Conservation (phyloP, 176 grass and related monocot genomes). For the Cocos nucifera region DNA sequence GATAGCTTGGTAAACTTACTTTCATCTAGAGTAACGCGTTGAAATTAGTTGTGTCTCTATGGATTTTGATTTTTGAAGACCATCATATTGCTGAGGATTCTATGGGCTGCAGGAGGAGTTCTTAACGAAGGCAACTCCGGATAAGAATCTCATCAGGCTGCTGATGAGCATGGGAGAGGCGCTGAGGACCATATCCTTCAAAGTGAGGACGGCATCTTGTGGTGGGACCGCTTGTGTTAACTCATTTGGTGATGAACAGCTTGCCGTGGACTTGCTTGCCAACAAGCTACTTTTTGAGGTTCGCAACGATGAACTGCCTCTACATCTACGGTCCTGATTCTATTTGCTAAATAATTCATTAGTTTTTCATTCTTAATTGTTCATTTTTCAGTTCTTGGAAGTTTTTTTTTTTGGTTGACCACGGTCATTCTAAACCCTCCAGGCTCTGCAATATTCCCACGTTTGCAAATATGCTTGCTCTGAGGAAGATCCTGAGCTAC, state of each 20-base stretch:
- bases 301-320: not conserved
- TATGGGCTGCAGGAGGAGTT: slow-evolving; percentile 56
- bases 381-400: too few relatives aligned
- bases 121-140: slow-evolving; percentile 70
- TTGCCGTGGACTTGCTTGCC: slow-evolving; percentile 87
- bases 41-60: too few relatives aligned
- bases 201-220: slow-evolving; percentile 85
- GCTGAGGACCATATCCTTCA: slow-evolving; percentile 89
- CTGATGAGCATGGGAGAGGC: slow-evolving; percentile 93
- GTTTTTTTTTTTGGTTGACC: not conserved
- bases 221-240: slow-evolving; percentile 87
- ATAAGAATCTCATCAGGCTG: slow-evolving; percentile 90
- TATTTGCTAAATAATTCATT: too few relatives aligned
- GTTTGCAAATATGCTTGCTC: slow-evolving; percentile 99
- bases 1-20: slow-evolving; percentile 50
- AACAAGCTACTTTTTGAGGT: slow-evolving; percentile 87
- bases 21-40: too few relatives aligned
- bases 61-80: too few relatives aligned
- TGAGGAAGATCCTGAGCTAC: slow-evolving; percentile 85
- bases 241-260: slow-evolving; percentile 93
- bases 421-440: not conserved
- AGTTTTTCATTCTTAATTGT: too few relatives aligned
- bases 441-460: slow-evolving; percentile 86
- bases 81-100: too few relatives aligned
- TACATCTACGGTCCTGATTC: too few relatives aligned